phyloP scores from a whole-genome alignment of 192 early-diverging fungal species.

The Backusella tarrabulga region DNA sequence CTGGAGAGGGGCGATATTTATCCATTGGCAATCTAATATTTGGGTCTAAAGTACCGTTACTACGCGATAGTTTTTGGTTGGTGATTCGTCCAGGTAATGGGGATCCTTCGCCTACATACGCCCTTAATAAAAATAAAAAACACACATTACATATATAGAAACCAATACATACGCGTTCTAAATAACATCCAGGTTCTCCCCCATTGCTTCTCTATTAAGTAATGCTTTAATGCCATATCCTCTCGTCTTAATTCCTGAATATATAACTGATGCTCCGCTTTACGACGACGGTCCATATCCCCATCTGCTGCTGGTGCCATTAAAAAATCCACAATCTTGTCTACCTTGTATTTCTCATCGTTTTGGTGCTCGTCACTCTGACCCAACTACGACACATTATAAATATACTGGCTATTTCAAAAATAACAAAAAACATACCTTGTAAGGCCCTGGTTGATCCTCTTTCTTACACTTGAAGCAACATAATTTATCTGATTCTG shows the following conservation, averaged over 20 bases:
- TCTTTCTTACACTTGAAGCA: slow-evolving; percentile 16
- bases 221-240: slow-evolving; percentile 30
- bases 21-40: slow-evolving; percentile 29
- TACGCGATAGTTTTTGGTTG: slow-evolving; percentile 23
- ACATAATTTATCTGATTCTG: slow-evolving; percentile 1
- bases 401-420: not conserved
- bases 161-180: slow-evolving; percentile 26
- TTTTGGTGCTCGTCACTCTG: not conserved
- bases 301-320: not conserved
- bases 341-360: slow-evolving; percentile 1
- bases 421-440: not conserved
- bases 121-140: no score
- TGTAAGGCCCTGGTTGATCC: not conserved
- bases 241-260: slow-evolving; percentile 28
- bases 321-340: not conserved
- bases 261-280: slow-evolving; percentile 25
- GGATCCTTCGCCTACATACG: slow-evolving; percentile 27
- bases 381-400: not conserved
- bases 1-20: slow-evolving; percentile 33
- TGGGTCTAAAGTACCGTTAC: slow-evolving; percentile 30
- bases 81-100: slow-evolving; percentile 31
- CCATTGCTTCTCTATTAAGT: slow-evolving; percentile 30
- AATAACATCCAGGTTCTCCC: slow-evolving; percentile 34
- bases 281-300: slow-evolving; percentile 16
- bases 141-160: no score